Conservation (phyloP, 192 early-diverging fungal species). For the Gaertneriomyces semiglobifer region DNA sequence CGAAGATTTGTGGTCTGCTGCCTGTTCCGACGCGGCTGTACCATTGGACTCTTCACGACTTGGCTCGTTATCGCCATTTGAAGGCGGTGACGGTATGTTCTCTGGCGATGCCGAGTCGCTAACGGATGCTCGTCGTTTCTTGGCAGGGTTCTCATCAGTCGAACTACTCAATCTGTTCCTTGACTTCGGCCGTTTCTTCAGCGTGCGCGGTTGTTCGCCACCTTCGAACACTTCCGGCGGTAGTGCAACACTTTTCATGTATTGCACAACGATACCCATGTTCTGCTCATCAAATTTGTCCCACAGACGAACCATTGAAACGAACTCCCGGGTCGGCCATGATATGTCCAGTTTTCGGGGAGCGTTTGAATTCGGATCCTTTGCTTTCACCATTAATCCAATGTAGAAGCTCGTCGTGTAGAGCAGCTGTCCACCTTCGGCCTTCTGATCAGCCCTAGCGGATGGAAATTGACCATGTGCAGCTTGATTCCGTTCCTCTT, state of each 20-base stretch:
- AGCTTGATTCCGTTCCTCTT: conserved; percentile 64
- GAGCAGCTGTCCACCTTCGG: conserved; percentile 35
- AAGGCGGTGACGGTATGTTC: no score
- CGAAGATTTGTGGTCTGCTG: no score
- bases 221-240: conserved; percentile 41
- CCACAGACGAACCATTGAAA: conserved; percentile 74
- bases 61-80: no score
- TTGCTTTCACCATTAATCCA: conserved; percentile 68
- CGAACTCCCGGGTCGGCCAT: conserved; percentile 82
- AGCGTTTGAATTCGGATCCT: conserved; percentile 42
- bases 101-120: conserved; percentile 10
- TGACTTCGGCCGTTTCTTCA: conserved; percentile 37
- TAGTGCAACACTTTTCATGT: conserved; percentile 39
- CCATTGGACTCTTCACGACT: no score
- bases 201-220: conserved; percentile 30
- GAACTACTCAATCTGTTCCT: conserved; percentile 13
- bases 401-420: conserved; percentile 87
- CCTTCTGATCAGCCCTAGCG: conserved; percentile 11
- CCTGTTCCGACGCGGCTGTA: no score
- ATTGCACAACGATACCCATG: conserved; percentile 66
- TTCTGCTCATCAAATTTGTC: conserved; percentile 66
- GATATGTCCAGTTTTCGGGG: conserved; percentile 69
- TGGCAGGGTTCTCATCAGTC: conserved; percentile 25
- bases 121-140: conserved; percentile 25
- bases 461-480: conserved; percentile 60